A percentile compares a stretch with the other conserved stretches of the same genome.
Conservation (phyloP, 805 yeast genomes). For the Torulaspora indica region DNA sequence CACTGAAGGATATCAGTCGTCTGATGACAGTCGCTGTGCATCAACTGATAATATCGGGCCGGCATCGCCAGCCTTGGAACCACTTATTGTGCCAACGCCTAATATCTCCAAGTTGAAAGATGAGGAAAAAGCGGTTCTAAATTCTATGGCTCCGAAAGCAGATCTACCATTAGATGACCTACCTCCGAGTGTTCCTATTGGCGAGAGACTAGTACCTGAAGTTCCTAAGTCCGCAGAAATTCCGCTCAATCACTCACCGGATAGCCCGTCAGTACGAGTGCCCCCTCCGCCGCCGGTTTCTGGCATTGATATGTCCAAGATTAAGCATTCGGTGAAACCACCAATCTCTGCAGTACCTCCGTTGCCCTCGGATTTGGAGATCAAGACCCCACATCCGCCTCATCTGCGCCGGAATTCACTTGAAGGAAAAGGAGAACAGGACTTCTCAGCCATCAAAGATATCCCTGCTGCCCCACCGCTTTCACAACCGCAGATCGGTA, state of each 20-base stretch:
- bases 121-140: not conserved
- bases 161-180: slow-evolving; percentile 2
- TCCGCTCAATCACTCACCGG: not conserved
- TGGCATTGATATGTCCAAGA: not conserved
- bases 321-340: not conserved
- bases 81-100: slow-evolving; percentile 8
- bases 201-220: not conserved
- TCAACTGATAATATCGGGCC: slow-evolving; percentile 1
- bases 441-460: not conserved
- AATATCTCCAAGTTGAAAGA: not conserved
- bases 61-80: not conserved
- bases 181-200: slow-evolving; percentile 1
- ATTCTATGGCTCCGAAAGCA: not conserved
- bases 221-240: slow-evolving; percentile 1
- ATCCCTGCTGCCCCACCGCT: slow-evolving; percentile 5
- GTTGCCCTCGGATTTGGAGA: slow-evolving; percentile 11
- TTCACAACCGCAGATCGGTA: slow-evolving; percentile 5
- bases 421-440: not conserved
- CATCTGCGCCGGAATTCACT: not conserved
- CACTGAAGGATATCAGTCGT: slow-evolving; percentile 20
- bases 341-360: slow-evolving; percentile 11
- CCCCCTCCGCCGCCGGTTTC: slow-evolving; percentile 2
- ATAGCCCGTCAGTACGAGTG: not conserved
- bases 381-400: slow-evolving; percentile 10
- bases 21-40: slow-evolving; percentile 17